Evolutionary conservation across 1,284 basidiomycete species (phyloP), one percentile per base, ranked within the genome.

Genomic region (Omphalotus olearius): DNA sequence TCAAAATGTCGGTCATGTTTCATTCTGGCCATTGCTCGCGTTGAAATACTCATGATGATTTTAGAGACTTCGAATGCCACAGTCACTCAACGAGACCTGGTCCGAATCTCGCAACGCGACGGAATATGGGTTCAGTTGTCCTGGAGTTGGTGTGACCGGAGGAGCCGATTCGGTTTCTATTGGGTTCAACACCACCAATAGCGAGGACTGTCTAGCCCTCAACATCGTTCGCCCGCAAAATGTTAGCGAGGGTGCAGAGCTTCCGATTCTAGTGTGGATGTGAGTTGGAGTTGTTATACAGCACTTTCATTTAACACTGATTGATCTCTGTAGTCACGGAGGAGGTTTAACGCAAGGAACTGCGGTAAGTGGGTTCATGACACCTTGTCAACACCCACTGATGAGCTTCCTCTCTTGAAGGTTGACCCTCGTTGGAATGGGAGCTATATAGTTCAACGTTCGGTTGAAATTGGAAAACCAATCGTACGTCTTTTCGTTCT

Each of bases 201-300:
- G 37, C 23, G 50, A 51, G 38, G 50, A 46, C 16, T 51, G 50
- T 30, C 33, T 51, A n/a, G 46, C 50, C 5, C n/a, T 51, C 5
- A 51, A 51, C 17, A 36, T 51, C 13, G 33, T 51, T 35, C 43
- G 50, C 2, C 50, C 50, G 17, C 4, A 10, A 39, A 30, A 40
- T 4, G 13, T 38, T 20, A 16, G n/a, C 6, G 17, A 39, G 2
- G 28, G 36, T 9, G 28, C 26, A 9, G 11, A 17, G 1, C 16
- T 51, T 4, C 50, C 50, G 11, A 44, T 51, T 30, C 37, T 23
- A 10, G 20, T 51, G 35, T 51, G 42, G 26, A 50, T 50, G 17
- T 35, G 26, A 45, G 44, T 41, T n/a, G n/a, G n/a, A n/a, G 30
- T 41, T 28, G 4, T 10, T 28, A 28, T 4, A 5, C 26, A 5